phyloP scores from a whole-genome alignment of 345 rosid species.

The Fremontodendron californicum region DNA sequence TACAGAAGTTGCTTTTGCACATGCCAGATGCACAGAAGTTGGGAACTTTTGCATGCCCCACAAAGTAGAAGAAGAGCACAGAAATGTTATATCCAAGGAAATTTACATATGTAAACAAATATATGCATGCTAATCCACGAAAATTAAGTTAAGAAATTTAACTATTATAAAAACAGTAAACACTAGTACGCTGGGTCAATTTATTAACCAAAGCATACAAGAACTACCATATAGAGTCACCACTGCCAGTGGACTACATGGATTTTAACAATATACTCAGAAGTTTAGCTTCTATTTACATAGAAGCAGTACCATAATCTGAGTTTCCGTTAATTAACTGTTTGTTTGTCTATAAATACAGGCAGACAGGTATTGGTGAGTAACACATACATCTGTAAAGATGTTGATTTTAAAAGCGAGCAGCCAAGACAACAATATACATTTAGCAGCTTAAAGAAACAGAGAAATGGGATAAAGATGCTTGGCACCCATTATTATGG shows the following conservation, averaged over 20 bases:
- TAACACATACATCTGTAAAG: neutral
- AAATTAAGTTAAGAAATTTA: neutral
- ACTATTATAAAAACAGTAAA: neutral
- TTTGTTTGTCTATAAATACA: neutral
- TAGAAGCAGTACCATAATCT: neutral
- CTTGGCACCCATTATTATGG: neutral
- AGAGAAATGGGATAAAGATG: neutral
- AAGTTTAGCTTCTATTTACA: neutral
- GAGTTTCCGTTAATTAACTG: neutral
- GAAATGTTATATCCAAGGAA: neutral
- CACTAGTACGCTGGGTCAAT: neutral
- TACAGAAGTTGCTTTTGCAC: neutral
- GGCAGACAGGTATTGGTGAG: neutral
- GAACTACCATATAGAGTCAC: neutral
- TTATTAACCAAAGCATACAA: neutral
- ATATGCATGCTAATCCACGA: neutral
- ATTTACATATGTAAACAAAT: neutral
- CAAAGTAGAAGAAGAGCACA: neutral
- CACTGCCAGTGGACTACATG: neutral
- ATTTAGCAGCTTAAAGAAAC: neutral
- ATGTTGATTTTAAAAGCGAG: neutral
- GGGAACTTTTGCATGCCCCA: neutral
- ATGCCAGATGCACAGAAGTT: neutral
- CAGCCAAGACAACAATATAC: neutral
- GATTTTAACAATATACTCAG: neutral